Evolutionary conservation across 1,139 yeast species (phyloP), one percentile per base, ranked within the genome.

Genomic region (Scheffersomyces parashehatae): DNA sequence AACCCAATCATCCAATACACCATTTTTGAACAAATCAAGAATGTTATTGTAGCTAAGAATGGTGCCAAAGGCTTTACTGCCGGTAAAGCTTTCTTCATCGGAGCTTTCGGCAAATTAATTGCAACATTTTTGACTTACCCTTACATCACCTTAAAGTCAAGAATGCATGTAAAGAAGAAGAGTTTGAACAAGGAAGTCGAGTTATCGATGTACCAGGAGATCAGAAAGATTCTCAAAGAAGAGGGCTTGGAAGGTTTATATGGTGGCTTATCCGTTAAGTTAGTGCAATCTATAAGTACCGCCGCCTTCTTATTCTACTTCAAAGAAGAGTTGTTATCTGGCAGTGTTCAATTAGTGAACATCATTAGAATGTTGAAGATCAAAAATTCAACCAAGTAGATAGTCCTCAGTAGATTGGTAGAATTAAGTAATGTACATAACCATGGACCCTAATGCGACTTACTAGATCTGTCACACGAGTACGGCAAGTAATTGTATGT

Each of bases 1-100:
- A 91, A 91, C 62, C 97, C 98, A 35, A 85, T 91, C 49, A 84
- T 91, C 51, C 97, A 90, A 65, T 91, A 90, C 70, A 88, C 97
- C 41, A 81, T 88, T 39, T 91, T 86, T 63, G 98, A 91, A 68
- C 96, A 89, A 66, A 65, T 88, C 55, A 85, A 85, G 61, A 88
- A 86, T 56, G 55, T 75, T 13, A 75, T 90, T 29, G 70, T 82
- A 45, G 81, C 81, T 49, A 72, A 66, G 39, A 77, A 80, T 40
- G 83, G 80, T 37, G 63, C 67, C 43, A 57, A 56, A 46, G 62
- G 74, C 39, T 66, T 82, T 58, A 70, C 79, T 26, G 77, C 95
- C 3, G 52, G 75, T 38, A 88, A 88, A 63, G 96, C 96, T 5
- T 88, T 91, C 58, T 69, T 87, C 54, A 75, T 90, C 49, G 98